phyloP scores from a whole-genome alignment of 331 rosid genomes.

The Quercus lobata region DNA sequence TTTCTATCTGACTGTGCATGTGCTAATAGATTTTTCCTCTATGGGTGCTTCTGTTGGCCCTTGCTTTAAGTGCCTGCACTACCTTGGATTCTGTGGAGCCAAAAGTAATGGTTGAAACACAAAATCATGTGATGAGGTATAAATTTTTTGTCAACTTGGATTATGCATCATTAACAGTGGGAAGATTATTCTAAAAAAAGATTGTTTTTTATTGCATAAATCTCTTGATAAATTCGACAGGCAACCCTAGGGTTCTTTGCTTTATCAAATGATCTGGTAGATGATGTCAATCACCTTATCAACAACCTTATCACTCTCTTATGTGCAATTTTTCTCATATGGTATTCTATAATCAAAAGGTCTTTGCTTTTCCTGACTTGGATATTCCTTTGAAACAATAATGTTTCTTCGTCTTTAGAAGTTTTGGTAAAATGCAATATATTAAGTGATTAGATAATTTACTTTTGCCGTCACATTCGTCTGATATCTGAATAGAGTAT shows the following conservation, averaged over 20 bases:
- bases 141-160: not conserved
- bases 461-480: not conserved
- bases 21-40: not conserved
- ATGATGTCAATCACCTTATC: conserved; percentile 68
- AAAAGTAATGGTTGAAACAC: conserved; percentile 85
- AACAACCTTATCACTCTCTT: conserved; percentile 88
- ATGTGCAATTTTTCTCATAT: conserved; percentile 81
- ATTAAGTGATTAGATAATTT: not conserved
- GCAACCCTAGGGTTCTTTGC: conserved; percentile 97
- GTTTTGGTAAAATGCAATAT: not conserved
- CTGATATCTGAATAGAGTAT: not conserved
- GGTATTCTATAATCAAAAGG: conserved; percentile 40
- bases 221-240: conserved; percentile 51
- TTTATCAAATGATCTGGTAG: conserved; percentile 80
- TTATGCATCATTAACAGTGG: not conserved
- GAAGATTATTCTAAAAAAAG: not conserved
- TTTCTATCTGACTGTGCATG: not conserved
- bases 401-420: not conserved
- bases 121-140: conserved; percentile 87
- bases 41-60: conserved; percentile 50
- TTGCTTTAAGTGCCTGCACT: conserved; percentile 96
- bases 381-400: not conserved
- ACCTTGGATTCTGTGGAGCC: conserved; percentile 96
- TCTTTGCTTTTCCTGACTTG: not conserved
- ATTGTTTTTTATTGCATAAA: conserved; percentile 12